Conservation (phyloP, 345 rosid species). For the Linum usitatissimum region DNA sequence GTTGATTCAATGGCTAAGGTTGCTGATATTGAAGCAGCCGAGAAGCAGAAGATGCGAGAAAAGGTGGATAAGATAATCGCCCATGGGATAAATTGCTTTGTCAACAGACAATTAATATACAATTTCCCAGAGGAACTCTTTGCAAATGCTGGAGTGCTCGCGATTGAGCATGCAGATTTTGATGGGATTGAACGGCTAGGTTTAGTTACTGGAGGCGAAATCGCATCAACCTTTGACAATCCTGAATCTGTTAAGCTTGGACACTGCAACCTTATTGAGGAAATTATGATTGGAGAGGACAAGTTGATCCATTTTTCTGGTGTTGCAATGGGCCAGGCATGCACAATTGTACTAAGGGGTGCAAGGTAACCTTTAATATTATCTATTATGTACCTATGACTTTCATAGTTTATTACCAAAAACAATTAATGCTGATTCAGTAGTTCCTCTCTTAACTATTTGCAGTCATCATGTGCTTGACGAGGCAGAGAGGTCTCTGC, state of each 20-base stretch:
- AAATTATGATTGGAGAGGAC: conserved; percentile 99
- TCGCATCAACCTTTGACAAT: conserved; percentile 94
- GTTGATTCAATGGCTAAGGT: conserved; percentile 97
- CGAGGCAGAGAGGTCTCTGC: conserved; percentile 96
- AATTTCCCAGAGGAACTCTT: conserved; percentile 97
- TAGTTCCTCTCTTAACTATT: neutral
- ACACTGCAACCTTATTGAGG: conserved; percentile 88
- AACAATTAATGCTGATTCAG: too few relatives aligned
- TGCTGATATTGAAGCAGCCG: conserved; percentile 98
- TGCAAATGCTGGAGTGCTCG: conserved; percentile 94
- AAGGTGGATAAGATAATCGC: conserved; percentile 88
- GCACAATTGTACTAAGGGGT: conserved; percentile 88
- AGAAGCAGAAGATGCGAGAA: conserved; percentile 95
- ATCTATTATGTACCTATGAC: neutral
- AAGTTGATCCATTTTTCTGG: conserved; percentile 96
- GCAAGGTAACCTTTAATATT: conserved; percentile 46
- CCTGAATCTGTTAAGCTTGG: conserved; percentile 98
- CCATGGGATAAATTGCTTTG: conserved; percentile 94
- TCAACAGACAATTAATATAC: conserved; percentile 93
- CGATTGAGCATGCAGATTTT: conserved; percentile 98
- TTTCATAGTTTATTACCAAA: neutral
- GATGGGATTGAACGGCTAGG: conserved; percentile 96
- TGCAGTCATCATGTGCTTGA: conserved; percentile 93
- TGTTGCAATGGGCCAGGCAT: conserved; percentile 93
- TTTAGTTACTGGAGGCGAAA: conserved; percentile 93